phyloP scores from a whole-genome alignment of 2,329 filamentous ascomycete species.

The Ophiosphaerella korrae region DNA sequence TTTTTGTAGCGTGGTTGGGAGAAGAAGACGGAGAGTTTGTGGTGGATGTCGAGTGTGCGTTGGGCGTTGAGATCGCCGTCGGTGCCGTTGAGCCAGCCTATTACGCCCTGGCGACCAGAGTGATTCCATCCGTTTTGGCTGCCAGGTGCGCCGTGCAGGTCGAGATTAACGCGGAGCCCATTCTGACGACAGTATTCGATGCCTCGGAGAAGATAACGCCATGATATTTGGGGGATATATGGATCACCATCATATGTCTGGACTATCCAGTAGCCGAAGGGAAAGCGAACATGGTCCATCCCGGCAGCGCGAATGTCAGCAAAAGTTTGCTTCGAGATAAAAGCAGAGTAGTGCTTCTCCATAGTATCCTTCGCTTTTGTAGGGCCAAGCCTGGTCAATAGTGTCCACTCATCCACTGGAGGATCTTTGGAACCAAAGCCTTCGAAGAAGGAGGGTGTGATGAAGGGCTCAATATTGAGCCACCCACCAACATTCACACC shows the following conservation, averaged over 20 bases:
- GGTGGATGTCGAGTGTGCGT: conserved; percentile 83
- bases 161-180: conserved; percentile 88
- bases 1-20: conserved; percentile 91
- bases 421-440: conserved; percentile 64
- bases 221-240: conserved; percentile 84
- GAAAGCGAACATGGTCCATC: conserved; percentile 95
- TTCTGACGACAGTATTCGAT: conserved; percentile 95
- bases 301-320: conserved; percentile 83
- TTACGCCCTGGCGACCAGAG: conserved; percentile 78
- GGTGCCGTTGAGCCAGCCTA: conserved; percentile 91
- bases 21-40: conserved; percentile 88
- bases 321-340: conserved; percentile 85
- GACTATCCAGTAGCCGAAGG: conserved; percentile 94
- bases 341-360: conserved; percentile 91
- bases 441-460: conserved; percentile 88
- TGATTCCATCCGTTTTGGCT: conserved; percentile 99
- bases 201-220: conserved; percentile 88
- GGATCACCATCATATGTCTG: conserved; percentile 83
- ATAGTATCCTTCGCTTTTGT: conserved; percentile 67
- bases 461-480: conserved; percentile 93
- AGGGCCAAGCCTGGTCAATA: conserved; percentile 72
- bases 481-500: conserved; percentile 94
- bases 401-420: conserved; percentile 87
- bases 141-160: conserved; percentile 88
- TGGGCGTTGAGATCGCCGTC: conserved; percentile 78